Conservation (phyloP, 495 filamentous ascomycete genomes). For the Penicillium flavigenum region DNA sequence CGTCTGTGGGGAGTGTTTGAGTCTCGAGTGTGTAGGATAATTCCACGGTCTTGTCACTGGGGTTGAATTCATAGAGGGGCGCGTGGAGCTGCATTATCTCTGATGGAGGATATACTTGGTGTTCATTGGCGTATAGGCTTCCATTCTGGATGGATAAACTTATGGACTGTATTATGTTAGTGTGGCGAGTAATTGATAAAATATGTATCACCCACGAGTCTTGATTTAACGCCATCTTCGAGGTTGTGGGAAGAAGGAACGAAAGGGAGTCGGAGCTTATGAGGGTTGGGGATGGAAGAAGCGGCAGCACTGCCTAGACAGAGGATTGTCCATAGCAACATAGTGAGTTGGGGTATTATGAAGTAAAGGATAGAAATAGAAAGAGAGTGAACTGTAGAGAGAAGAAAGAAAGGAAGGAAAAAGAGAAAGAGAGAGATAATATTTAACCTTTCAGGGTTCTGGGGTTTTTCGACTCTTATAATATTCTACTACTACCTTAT, state of each 20-base stretch:
- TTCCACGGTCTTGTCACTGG: slow-evolving; percentile 16
- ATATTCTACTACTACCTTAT: no score
- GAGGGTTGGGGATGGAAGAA: slow-evolving; percentile 21
- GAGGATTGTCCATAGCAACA: slow-evolving; percentile 20
- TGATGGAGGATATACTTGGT: slow-evolving; percentile 44
- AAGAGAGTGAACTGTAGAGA: neutral
- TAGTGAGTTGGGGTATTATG: slow-evolving; percentile 7
- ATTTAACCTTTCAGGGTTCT: no score
- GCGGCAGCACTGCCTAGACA: slow-evolving; percentile 20
- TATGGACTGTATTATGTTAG: slow-evolving; percentile 31
- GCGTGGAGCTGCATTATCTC: slow-evolving; percentile 36
- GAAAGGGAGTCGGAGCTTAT: slow-evolving; percentile 30
- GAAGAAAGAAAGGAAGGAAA: neutral
- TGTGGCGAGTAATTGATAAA: neutral
- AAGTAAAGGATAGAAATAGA: neutral
- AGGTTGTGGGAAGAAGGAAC: slow-evolving; percentile 18
- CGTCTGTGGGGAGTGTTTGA: slow-evolving; percentile 24
- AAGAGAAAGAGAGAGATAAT: neutral
- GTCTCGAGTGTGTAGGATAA: slow-evolving; percentile 32
- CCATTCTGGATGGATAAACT: slow-evolving; percentile 42
- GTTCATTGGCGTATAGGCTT: slow-evolving; percentile 43
- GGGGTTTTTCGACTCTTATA: no score
- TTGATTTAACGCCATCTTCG: slow-evolving; percentile 18
- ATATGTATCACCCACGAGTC: slow-evolving; percentile 24
- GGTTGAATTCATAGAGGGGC: slow-evolving; percentile 17